Base-by-base conservation (phyloP, 768 basidiomycete genomes). In the Boletus rubescentipes region DNA sequence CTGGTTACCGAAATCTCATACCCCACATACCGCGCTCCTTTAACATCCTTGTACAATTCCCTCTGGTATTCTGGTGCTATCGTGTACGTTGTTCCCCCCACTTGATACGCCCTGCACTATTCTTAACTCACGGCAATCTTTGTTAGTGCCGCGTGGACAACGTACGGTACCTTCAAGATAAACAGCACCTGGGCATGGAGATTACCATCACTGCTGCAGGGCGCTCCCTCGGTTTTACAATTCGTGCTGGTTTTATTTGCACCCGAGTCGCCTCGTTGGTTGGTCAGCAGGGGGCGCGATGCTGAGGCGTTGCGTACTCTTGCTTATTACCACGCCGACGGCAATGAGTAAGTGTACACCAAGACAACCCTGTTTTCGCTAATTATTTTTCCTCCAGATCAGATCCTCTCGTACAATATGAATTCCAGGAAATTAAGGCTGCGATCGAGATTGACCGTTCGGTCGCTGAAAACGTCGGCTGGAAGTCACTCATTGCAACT, bases 21-120 rank as follows among this genome's bases (percentile, higher is more conserved):
- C 68, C 92, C 91, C 15, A 75, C 80, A 11, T 87, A 94, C 70
- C 90, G 92, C 60, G 87, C 85, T 14, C 84, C 84, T 32, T 71
- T 94, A 54, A 93, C 89, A 14, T 84, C 88, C 2, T 72, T 83
- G 46, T 91, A 89, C 76, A 90, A 91, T 76, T 86, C 89, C 30
- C 84, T 91, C 55, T 93, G 91, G 90, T 91, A 90, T 67, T 84
- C 86, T 15, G 91, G 91, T 53, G 77, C 89, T 51, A 90, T 92
- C 66, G 65, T 91, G 84, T 86, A 59, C 40, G 81, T 75, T 37
- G 50, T 44, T 55, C 6, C 59, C 14, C 14, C n/a, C 32, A 31
- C 20, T 1, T 21, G 20, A 18, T 35, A 6, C 1, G 10, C 9
- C 15, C 15, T n/a, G n/a, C 9, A 0, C 31, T 9, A n/a, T 45